phyloP scores from a whole-genome alignment of 2,329 filamentous ascomycete genomes.

The Nannizziopsis arthrosporioides region DNA sequence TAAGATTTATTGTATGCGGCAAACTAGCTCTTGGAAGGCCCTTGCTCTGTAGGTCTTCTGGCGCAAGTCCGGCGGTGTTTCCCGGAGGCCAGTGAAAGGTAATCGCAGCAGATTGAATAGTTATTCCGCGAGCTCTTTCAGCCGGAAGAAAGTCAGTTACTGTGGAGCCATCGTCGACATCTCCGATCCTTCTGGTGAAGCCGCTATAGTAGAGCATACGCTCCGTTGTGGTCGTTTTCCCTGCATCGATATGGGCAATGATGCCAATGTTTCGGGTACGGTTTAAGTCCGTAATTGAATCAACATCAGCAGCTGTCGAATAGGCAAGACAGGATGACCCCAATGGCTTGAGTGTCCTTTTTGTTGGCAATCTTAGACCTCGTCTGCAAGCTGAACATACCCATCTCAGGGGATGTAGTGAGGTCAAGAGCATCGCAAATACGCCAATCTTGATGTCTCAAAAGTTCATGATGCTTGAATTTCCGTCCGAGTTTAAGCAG shows the following conservation, averaged over 20 bases:
- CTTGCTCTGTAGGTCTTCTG: slow-evolving; percentile 23
- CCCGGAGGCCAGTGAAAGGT: slow-evolving; percentile 80
- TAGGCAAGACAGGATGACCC: slow-evolving; percentile 14
- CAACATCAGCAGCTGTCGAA: slow-evolving; percentile 20
- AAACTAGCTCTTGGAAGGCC: slow-evolving; percentile 40
- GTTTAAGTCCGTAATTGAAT: slow-evolving; percentile 32
- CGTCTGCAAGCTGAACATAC: slow-evolving; percentile 13
- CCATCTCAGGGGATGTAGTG: slow-evolving; percentile 9
- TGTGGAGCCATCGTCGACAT: slow-evolving; percentile 92
- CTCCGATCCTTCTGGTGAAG: slow-evolving; percentile 75
- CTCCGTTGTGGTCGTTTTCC: slow-evolving; percentile 97
- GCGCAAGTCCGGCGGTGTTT: slow-evolving; percentile 15
- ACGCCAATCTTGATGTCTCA: no score
- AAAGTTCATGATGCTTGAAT: no score
- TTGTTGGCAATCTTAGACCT: background rate
- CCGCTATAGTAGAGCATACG: slow-evolving; percentile 98
- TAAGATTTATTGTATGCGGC: slow-evolving; percentile 70
- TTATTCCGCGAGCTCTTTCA: slow-evolving; percentile 85
- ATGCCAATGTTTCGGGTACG: slow-evolving; percentile 91
- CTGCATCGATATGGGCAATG: slow-evolving; percentile 96
- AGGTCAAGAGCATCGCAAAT: slow-evolving; percentile 2
- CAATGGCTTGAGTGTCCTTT: background rate
- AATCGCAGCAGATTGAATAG: slow-evolving; percentile 93
- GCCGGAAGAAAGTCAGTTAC: slow-evolving; percentile 94
- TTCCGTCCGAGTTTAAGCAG: no score